Evolutionary conservation across 148 eudicot species (phyloP), one percentile per base, ranked within the genome.

Genomic region (Cornus suecica): DNA sequence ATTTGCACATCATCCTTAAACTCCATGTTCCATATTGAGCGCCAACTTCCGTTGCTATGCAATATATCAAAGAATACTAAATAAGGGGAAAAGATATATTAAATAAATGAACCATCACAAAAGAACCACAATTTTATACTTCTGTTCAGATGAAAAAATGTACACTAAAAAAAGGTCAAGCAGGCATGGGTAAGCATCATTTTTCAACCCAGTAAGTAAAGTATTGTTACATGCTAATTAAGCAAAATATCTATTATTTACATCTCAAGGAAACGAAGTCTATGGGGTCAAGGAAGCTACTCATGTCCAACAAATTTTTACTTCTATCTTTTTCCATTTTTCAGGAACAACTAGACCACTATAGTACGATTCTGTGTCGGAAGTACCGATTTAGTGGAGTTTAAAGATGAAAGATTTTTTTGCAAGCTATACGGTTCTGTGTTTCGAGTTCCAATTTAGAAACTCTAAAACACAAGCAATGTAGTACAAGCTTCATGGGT

Each of bases 21-120:
- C 71, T 89, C 97, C 58, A 92, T 58, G 70, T 85, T 91, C 99
- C 99, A 95, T 73, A 90, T 82, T 58, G 97, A 95, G 76, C 91
- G 84, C 99, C 99, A 95, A 82, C 97, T 95, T 80, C 99, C 99
- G 70, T 92, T 92, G 89, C 99, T 95, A 78, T 1, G 69, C 45
- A 78, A 76, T 70, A 58, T 32, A 73, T 8, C n/a, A n/a, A n/a
- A n/a, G n/a, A n/a, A n/a, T n/a, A n/a, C n/a, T n/a, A n/a, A n/a
- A n/a, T n/a, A n/a, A n/a, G n/a, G n/a, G n/a, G n/a, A n/a, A 11
- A 80, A 4, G 34, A 27, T 6, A 73, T 18, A 10, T 10, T 11
- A 61, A 45, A 54, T 42, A 79, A 63, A 13, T 27, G 29, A 71
- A 68, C 2, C 65, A 30, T 14, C 20, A 68, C 32, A 14, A 30